Percentiles rank a stretch among this genome's conserved stretches.
Conservation (phyloP, 2,329 filamentous ascomycete genomes). For the Gremmenia infestans region DNA sequence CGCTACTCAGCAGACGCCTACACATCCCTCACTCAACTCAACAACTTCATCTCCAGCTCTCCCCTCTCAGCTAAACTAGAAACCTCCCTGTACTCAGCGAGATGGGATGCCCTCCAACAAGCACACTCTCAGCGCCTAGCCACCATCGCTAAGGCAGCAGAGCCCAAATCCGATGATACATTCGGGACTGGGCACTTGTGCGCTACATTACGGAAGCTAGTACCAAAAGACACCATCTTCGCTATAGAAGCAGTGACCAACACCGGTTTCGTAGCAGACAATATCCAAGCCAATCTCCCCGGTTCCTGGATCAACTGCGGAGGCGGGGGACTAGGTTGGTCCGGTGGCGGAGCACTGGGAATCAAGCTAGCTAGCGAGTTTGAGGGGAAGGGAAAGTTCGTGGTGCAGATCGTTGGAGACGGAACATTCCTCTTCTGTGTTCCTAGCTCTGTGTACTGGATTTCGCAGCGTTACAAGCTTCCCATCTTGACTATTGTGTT, state of each 20-base stretch:
- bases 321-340: conserved; percentile 76
- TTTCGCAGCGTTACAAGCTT: conserved; percentile 59
- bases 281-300: conserved; percentile 61
- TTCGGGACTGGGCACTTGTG: conserved; percentile 45
- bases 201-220: conserved; percentile 46
- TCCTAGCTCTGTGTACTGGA: conserved; percentile 64
- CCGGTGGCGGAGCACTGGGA: conserved; percentile 68
- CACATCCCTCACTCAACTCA: conserved; percentile 65
- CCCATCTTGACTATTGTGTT: conserved; percentile 62
- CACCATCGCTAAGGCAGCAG: conserved; percentile 50
- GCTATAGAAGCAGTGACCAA: conserved; percentile 76
- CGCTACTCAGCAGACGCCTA: conserved; percentile 64
- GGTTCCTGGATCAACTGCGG: conserved; percentile 79
- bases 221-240: conserved; percentile 65
- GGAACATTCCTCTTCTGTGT: conserved; percentile 64
- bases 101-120: conserved; percentile 51
- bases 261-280: conserved; percentile 61
- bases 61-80: conserved; percentile 38
- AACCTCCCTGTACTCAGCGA: conserved; percentile 34
- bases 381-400: conserved; percentile 51
- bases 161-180: conserved; percentile 56
- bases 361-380: conserved; percentile 63
- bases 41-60: conserved; percentile 50
- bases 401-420: conserved; percentile 62
- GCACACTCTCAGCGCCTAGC: conserved; percentile 55